Evolutionary conservation across 345 rosid species (phyloP), one percentile per base, ranked within the genome.

Genomic region (Ceriops tagal): DNA sequence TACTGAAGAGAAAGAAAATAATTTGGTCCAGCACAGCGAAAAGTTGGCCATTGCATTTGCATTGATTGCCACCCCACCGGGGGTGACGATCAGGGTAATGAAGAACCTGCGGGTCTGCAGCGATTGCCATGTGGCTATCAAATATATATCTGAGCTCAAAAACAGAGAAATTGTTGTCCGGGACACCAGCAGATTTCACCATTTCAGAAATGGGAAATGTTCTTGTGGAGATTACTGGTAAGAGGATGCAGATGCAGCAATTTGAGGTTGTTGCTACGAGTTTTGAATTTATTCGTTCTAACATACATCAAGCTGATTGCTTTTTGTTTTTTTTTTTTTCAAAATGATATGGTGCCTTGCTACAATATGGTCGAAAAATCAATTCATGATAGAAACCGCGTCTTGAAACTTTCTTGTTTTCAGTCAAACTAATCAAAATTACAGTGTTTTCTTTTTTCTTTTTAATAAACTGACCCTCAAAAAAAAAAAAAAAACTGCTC

Each of bases 151-250:
- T 4, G 75, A 80, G 68, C 79, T 90, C 27, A 84, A 82, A 61
- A 75, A 81, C 63, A 76, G 92, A 71, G 86, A 88, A 72, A 90
- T 88, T 66, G 78, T 87, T 19, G 87, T 90, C 8, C 80, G 91
- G 73, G 96, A 92, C 80, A 81, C 76, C 15, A 92, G 91, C 73
- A 81, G 98, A 79, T 92, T 92, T 77, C 96, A 92, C 73, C 96
- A 89, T 82, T 89, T 92, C 81, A 77, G 72, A 49, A 61, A 83
- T 26, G 92, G 92, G 21, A 79, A 79, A 69, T 92, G 98, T 77
- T 92, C 92, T 37, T 89, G 95, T 51, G 84, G 74, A 37, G 98
- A 88, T 82, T 92, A 87, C 75, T 92, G 96, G 95, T 90, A 68
- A 78, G 39, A 58, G 47, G 4, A 43, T 43, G 16, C 49, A 3